phyloP scores from a whole-genome alignment of 2,329 filamentous ascomycete genomes.

The Colletotrichum sp. region DNA sequence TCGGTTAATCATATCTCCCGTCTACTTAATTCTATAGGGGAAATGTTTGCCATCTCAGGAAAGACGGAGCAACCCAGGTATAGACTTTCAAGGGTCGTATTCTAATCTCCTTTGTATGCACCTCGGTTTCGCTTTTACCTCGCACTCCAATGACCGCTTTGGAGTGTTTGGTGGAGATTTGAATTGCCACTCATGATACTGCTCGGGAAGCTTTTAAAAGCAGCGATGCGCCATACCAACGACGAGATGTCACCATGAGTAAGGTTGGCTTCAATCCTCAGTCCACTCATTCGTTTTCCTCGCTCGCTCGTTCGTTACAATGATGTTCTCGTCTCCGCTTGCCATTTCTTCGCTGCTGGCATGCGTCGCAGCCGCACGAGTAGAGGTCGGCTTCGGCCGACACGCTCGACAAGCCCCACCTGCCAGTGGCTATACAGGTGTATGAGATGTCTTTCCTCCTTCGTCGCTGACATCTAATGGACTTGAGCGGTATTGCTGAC shows the following conservation, averaged over 20 bases:
- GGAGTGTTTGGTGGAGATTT: not conserved
- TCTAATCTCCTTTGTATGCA: too few relatives aligned
- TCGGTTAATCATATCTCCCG: too few relatives aligned
- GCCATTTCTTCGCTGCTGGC: not conserved
- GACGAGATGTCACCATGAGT: not conserved
- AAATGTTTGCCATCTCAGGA: too few relatives aligned
- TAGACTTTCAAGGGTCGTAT: too few relatives aligned
- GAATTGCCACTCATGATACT: not conserved
- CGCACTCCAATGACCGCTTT: not conserved
- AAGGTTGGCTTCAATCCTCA: not conserved
- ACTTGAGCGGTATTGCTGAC: not conserved
- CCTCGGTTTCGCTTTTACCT: too few relatives aligned
- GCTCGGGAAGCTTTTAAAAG: not conserved
- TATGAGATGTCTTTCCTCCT: not conserved
- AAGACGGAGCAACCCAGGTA: too few relatives aligned
- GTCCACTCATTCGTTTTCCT: not conserved
- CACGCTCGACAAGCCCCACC: not conserved
- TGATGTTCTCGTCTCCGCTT: not conserved
- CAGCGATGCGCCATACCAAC: not conserved
- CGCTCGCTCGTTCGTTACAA: not conserved
- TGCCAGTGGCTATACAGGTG: not conserved
- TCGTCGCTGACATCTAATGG: not conserved
- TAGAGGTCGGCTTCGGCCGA: not conserved
- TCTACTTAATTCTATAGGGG: too few relatives aligned
- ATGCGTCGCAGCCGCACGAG: not conserved